Evolutionary conservation across 129 eudicot genomes (phyloP), one percentile per base, ranked within the genome.

Genomic region (Apium graveolens): DNA sequence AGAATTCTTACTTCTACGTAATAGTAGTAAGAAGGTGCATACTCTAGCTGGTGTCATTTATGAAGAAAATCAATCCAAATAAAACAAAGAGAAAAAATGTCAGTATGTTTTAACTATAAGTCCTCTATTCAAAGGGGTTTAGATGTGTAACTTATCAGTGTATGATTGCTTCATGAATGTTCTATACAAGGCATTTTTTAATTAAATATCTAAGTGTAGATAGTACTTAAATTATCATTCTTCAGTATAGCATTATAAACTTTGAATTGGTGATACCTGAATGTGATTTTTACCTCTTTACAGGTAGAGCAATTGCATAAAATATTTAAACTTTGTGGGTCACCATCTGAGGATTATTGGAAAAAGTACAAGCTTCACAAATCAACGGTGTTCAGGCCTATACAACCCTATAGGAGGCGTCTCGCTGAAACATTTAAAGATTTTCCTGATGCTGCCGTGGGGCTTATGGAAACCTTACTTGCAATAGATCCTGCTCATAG

Each of bases 231-330:
- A 31, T 65, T 31, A 66, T 31, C 24, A 6, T 17, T 18, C 45
- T 20, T 13, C 44, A 70, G 44, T 70, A 70, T 37, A 37, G 74
- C 74, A 18, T 4, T 37, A 16, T 17, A 37, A 42, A 42, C 26
- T n/a, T n/a, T 42, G 53, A 72, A 72, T 41, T 10, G 27, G 20
- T 14, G 11, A 74, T 43, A 27, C 29, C n/a, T 7, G 0, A 24
- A 14, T 7, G 5, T 76, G 4, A 43, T 68, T 11, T 49, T 38
- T 41, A 75, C 32, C 72, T 55, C 70, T 79, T 20, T 37, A 75
- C 79, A 90, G 98, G 96, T 93, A 77, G 98, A 93, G 83, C 98
- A 93, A 87, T 77, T 93, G 75, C 98, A 93, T 83, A 93, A 90
- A 78, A 93, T 93, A 37, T 93, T 93, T 79, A 93, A 93, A 87